Evolutionary conservation across 2,329 filamentous ascomycete genomes (phyloP).

Genomic region (Colletotrichum costaricense): DNA sequence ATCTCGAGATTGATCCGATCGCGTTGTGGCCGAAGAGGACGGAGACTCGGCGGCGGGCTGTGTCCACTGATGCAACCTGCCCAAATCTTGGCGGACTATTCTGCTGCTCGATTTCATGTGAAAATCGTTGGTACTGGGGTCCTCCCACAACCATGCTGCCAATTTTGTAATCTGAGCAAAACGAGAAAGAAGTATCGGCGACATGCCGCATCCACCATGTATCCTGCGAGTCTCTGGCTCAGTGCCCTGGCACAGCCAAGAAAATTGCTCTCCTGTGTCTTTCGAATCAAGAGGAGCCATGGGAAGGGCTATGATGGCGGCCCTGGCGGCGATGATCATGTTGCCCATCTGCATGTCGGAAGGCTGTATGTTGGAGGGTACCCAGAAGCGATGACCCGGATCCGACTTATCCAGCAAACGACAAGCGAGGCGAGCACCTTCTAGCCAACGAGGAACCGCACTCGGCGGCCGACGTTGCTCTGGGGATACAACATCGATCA

Average conservation of each 20-base stretch:
- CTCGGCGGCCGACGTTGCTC: slow-evolving; percentile 48
- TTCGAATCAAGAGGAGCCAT: slow-evolving; percentile 48
- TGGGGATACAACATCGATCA: slow-evolving; percentile 44
- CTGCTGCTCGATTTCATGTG: slow-evolving; percentile 34
- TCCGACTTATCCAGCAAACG: slow-evolving; percentile 49
- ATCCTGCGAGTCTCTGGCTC: slow-evolving; percentile 49
- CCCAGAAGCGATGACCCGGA: slow-evolving; percentile 50
- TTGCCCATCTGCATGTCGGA: slow-evolving; percentile 49
- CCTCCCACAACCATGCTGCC: slow-evolving; percentile 43
- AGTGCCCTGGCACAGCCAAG: slow-evolving; percentile 52
- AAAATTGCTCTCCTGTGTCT: slow-evolving; percentile 46
- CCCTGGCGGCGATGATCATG: slow-evolving; percentile 52
- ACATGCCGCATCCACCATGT: slow-evolving; percentile 55
- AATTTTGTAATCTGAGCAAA: slow-evolving; percentile 52
- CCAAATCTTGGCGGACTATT: slow-evolving; percentile 42
- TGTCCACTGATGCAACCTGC: slow-evolving; percentile 28
- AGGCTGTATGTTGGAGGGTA: slow-evolving; percentile 46
- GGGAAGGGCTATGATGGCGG: slow-evolving; percentile 52
- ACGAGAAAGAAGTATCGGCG: slow-evolving; percentile 50
- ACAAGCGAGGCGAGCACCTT: slow-evolving; percentile 50
- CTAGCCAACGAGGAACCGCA: slow-evolving; percentile 50
- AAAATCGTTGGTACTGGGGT: slow-evolving; percentile 13
- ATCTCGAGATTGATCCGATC: not conserved
- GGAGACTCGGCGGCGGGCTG: not conserved
- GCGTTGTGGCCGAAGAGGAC: not conserved